Evolutionary conservation across 2,329 filamentous ascomycete genomes (phyloP).

Genomic region (Fonsecaea pedrosoi): DNA sequence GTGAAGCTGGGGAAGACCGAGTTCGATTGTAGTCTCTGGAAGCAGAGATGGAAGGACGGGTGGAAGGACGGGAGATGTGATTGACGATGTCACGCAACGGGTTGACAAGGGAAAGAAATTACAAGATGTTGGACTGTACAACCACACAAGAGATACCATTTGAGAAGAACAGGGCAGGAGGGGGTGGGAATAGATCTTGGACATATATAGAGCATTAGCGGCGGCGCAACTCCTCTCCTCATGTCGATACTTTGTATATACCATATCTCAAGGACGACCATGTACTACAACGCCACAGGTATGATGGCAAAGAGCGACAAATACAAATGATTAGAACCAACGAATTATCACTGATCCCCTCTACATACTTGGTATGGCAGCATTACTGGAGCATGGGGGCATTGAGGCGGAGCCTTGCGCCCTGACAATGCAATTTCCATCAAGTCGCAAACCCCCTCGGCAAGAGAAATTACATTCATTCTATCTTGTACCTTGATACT

Average conservation of each 20-base stretch:
- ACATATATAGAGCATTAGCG: constrained; percentile 22
- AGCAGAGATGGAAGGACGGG: constrained; percentile 92
- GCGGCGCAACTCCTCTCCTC: constrained; percentile 27
- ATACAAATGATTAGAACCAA: background rate
- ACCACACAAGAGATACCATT: background rate
- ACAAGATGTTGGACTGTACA: background rate
- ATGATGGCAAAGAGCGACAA: background rate
- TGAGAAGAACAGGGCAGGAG: no score
- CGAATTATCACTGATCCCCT: no score
- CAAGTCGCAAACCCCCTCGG: no score
- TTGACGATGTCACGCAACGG: constrained; percentile 43
- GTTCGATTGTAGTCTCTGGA: constrained; percentile 90
- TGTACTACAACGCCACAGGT: background rate
- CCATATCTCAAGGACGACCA: background rate
- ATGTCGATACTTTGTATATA: background rate
- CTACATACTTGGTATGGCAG: no score
- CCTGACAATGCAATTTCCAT: background rate
- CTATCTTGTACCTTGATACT: background rate
- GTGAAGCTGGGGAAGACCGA: constrained; percentile 83
- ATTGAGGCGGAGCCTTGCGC: background rate
- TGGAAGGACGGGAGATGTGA: constrained; percentile 74
- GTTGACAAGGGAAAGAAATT: background rate
- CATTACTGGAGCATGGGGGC: no score
- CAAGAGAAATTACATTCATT: background rate
- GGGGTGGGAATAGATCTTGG: constrained; percentile 13